phyloP scores from a whole-genome alignment of 2,329 filamentous ascomycete species.

The Verruconis gallopava region DNA sequence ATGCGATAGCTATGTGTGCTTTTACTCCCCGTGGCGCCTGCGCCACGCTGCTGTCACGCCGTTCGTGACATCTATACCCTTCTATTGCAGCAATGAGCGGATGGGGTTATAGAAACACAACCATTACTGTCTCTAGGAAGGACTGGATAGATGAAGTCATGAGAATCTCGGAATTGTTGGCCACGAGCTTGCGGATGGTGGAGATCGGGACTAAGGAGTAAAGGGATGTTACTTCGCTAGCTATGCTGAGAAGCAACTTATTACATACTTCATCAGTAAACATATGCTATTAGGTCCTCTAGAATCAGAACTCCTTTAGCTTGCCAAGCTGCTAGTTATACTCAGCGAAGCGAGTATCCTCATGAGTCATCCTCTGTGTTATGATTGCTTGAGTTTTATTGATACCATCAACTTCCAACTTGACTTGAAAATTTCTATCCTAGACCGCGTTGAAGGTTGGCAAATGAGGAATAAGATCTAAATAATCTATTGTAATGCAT shows the following conservation, averaged over 20 bases:
- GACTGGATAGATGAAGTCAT: constrained; percentile 7
- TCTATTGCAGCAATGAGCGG: constrained; percentile 5
- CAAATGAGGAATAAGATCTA: background rate
- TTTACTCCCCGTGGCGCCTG: too few relatives aligned
- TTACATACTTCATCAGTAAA: constrained; percentile 7
- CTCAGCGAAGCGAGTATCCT: background rate
- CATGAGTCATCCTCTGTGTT: background rate
- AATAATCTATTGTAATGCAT: too few relatives aligned
- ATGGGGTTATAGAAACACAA: background rate
- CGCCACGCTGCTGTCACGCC: too few relatives aligned
- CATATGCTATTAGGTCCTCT: constrained; percentile 1
- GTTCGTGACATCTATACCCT: constrained; percentile 1
- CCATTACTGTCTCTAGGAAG: background rate
- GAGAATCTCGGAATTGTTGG: constrained; percentile 1
- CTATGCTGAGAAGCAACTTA: constrained; percentile 7
- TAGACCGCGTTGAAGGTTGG: constrained; percentile 2
- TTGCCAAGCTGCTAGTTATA: constrained; percentile 2
- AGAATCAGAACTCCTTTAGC: background rate
- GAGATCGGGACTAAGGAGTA: background rate
- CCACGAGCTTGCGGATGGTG: background rate
- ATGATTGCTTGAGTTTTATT: constrained; percentile 2
- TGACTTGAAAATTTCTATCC: background rate
- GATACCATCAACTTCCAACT: background rate
- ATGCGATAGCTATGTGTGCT: too few relatives aligned
- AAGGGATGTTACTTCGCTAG: background rate